Base-by-base conservation (phyloP, 176 grass and related monocot genomes). In the Eleusine indica region DNA sequence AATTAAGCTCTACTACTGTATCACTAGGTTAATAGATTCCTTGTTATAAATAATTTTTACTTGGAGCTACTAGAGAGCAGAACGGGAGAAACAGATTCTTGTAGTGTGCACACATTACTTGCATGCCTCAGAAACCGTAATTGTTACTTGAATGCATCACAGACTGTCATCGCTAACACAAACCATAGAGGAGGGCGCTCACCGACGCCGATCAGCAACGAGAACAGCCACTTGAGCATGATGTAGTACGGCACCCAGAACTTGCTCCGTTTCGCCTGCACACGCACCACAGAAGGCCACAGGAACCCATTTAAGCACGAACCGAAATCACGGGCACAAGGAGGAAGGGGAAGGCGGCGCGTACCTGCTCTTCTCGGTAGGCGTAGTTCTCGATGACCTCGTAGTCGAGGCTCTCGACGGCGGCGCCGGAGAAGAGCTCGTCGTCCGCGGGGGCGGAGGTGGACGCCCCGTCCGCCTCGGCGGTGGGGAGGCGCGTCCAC, bases 371-470 rank as follows among this genome's bases (percentile, higher is more conserved):
- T 88, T 98, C 96, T 85, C 96, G 85, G 87, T 98, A 98, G n/a
- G 96, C 96, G 82, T 89, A 93, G 83, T 98, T 98, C 89, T 98
- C 96, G 84, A 98, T 89, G 73, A 98, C 89, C 91, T 98, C 96
- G 73, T 98, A 98, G 84, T 98, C 96, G 74, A 98, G 90, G 93
- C 96, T 98, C 88, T 98, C 96, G 47, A 91, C 87, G 43, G 74
- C 76, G 7, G 65, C 69, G 25, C 58, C 80, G n/a, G 79, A 75
- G 74, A 87, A 88, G 64, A 90, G 65, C 35, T 82, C 70, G 12
- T 68, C 86, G 74, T 25, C 74, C 57, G 43, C 44, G 1, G 70
- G 12, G 3, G 38, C 71, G 41, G 83, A 61, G 28, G 54, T 29
- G 18, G 86, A 56, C 15, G 83, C 67, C 1, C 73, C 40, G 11